Evolutionary conservation across 2,329 filamentous ascomycete species (phyloP).

Genomic region (Metarhizium album): DNA sequence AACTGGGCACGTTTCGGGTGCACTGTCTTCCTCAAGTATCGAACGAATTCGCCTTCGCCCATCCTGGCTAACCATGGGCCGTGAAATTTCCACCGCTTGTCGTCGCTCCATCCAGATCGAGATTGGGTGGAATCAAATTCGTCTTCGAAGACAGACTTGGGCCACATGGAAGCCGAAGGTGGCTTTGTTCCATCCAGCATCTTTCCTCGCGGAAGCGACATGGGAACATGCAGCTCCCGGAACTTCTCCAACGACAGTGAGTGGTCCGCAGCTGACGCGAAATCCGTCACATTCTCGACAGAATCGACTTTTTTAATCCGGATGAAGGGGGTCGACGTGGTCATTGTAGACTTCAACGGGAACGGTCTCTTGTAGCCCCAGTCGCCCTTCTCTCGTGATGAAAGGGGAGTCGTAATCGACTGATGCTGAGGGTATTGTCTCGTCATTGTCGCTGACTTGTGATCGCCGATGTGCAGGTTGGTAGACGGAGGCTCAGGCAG

Average conservation of each 20-base stretch:
- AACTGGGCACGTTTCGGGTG: conserved; percentile 44
- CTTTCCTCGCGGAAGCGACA: conserved; percentile 41
- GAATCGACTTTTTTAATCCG: conserved; percentile 73
- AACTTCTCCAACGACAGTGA: conserved; percentile 74
- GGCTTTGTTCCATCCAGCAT: conserved; percentile 7
- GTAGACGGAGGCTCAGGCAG: conserved; percentile 52
- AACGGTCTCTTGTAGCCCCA: conserved; percentile 88
- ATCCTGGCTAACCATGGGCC: conserved; percentile 58
- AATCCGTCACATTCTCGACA: conserved; percentile 82
- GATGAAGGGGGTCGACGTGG: conserved; percentile 62
- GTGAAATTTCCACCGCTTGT: conserved; percentile 53
- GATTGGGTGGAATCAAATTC: conserved; percentile 41
- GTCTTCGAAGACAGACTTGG: conserved; percentile 49
- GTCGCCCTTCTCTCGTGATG: conserved; percentile 67
- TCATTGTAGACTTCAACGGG: conserved; percentile 63
- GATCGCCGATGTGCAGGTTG: conserved; percentile 22
- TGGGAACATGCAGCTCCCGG: conserved; percentile 66
- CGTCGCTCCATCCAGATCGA: conserved; percentile 23
- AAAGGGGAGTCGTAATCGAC: conserved; percentile 65
- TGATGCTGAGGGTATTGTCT: conserved; percentile 70
- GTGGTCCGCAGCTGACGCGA: conserved; percentile 72
- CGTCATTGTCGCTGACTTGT: conserved; percentile 42
- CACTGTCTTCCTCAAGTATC: conserved; percentile 44
- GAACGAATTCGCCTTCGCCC: conserved; percentile 47
- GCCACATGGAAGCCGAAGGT: conserved; percentile 14